phyloP scores from a whole-genome alignment of 371 early-diverging fungal species.

The Actinomucor elegans region DNA sequence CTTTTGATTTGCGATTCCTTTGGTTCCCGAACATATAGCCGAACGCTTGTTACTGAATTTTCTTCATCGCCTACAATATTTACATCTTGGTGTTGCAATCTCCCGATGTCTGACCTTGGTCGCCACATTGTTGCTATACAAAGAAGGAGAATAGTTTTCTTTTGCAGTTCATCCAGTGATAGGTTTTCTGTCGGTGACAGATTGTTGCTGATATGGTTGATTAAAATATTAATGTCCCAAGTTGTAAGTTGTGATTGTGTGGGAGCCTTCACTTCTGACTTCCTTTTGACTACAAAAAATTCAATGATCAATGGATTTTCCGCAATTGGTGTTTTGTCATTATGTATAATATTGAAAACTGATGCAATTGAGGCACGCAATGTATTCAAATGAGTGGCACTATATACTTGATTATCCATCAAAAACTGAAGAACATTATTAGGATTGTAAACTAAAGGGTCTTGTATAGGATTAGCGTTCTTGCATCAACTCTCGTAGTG shows the following conservation, averaged over 20 bases:
- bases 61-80: not conserved
- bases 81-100: constrained; percentile 16
- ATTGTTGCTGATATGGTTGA: not conserved
- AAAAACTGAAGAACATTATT: not conserved
- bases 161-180: constrained; percentile 7
- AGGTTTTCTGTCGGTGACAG: not conserved
- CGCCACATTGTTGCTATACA: constrained; percentile 17
- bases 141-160: constrained; percentile 9
- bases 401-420: not conserved
- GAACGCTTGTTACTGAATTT: not conserved
- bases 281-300: constrained; percentile 3
- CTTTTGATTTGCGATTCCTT: constrained; percentile 19
- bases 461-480: no score
- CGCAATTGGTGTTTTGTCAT: not conserved
- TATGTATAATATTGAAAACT: not conserved
- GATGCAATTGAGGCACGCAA: constrained; percentile 6
- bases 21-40: constrained; percentile 3
- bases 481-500: no score
- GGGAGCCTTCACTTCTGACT: not conserved
- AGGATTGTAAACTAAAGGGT: not conserved
- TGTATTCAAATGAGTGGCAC: not conserved
- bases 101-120: constrained; percentile 19
- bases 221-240: constrained; percentile 4
- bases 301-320: not conserved
- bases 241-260: not conserved